A percentile compares a stretch with the other conserved stretches of the same genome.
Evolutionary conservation across 805 yeast genomes (phyloP).

Genomic region (Cyberlindnera misumaiensis): DNA sequence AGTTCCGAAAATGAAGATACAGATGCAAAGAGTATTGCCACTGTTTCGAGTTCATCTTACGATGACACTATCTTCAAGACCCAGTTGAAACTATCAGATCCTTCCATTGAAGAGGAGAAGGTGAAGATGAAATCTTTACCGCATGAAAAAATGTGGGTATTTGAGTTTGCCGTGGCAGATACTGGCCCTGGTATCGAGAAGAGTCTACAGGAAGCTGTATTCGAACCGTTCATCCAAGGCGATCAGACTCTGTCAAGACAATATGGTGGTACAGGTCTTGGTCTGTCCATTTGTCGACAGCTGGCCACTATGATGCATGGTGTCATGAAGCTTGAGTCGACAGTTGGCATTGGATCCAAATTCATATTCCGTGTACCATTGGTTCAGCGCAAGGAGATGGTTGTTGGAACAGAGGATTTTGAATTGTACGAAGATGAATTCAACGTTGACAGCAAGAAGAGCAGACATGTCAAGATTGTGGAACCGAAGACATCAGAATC

Average conservation of each 20-base stretch:
- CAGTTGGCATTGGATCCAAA: constrained; percentile 76
- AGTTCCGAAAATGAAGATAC: constrained; percentile 8
- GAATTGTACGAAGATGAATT: constrained; percentile 61
- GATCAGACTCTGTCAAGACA: constrained; percentile 89
- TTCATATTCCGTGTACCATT: constrained; percentile 78
- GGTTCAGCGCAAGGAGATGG: constrained; percentile 40
- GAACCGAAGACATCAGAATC: constrained; percentile 17
- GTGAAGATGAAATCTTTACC: constrained; percentile 19
- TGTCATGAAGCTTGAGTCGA: constrained; percentile 64
- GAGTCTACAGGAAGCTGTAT: constrained; percentile 72
- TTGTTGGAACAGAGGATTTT: constrained; percentile 25
- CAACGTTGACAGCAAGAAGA: constrained; percentile 45
- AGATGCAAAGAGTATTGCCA: constrained; percentile 14
- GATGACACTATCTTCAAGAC: constrained; percentile 37
- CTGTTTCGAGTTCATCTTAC: constrained; percentile 31
- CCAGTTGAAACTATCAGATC: constrained; percentile 29
- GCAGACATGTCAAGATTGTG: constrained; percentile 36
- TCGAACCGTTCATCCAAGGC: constrained; percentile 96
- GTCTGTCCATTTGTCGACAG: constrained; percentile 83
- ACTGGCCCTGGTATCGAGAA: constrained; percentile 94
- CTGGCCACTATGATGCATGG: constrained; percentile 90
- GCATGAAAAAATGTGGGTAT: constrained; percentile 30
- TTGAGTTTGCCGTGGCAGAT: constrained; percentile 70
- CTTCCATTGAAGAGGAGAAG: constrained; percentile 13
- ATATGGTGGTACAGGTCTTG: constrained; percentile 94